phyloP scores from a whole-genome alignment of 495 filamentous ascomycete genomes.

The Clavariopsis aquatica region DNA sequence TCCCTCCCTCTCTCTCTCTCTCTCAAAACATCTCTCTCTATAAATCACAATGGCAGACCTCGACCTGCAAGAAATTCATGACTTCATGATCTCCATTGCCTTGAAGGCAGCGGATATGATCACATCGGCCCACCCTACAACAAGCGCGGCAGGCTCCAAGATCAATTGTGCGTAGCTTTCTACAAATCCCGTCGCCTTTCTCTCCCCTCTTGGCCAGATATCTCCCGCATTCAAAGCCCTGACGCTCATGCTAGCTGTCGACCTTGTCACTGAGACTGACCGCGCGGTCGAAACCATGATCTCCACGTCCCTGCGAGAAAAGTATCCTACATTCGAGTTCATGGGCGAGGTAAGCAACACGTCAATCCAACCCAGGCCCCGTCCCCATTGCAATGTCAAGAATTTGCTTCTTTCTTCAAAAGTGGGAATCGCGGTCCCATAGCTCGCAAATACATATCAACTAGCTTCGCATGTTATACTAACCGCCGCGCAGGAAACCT shows the following conservation, averaged over 20 bases:
- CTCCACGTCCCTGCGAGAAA: conserved; percentile 58
- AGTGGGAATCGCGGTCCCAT: too few species aligned
- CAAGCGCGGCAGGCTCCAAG: conserved; percentile 67
- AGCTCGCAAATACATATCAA: too few species aligned
- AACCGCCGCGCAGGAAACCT: conserved; percentile 60
- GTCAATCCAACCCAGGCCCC: neutral
- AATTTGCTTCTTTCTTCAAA: conserved; percentile 3
- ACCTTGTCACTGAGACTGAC: conserved; percentile 87
- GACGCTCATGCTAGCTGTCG: conserved; percentile 52
- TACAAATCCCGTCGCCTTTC: too few species aligned
- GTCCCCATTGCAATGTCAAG: too few species aligned
- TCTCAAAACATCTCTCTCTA: too few species aligned
- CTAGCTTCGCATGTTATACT: neutral
- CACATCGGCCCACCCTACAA: conserved; percentile 67
- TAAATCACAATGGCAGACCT: conserved; percentile 45
- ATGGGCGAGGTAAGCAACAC: conserved; percentile 27
- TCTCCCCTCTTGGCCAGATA: too few species aligned
- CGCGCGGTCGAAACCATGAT: conserved; percentile 78
- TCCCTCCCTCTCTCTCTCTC: too few species aligned
- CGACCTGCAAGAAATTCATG: conserved; percentile 78
- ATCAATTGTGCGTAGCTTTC: conserved; percentile 71
- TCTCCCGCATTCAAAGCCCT: neutral
- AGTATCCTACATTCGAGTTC: conserved; percentile 63
- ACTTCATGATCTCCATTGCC: conserved; percentile 73
- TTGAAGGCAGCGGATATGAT: conserved; percentile 81